Percentiles rank a stretch among this genome's conserved stretches.
Evolutionary conservation across 2,329 filamentous ascomycete species (phyloP).

Genomic region (Hymenoscyphus occultus): DNA sequence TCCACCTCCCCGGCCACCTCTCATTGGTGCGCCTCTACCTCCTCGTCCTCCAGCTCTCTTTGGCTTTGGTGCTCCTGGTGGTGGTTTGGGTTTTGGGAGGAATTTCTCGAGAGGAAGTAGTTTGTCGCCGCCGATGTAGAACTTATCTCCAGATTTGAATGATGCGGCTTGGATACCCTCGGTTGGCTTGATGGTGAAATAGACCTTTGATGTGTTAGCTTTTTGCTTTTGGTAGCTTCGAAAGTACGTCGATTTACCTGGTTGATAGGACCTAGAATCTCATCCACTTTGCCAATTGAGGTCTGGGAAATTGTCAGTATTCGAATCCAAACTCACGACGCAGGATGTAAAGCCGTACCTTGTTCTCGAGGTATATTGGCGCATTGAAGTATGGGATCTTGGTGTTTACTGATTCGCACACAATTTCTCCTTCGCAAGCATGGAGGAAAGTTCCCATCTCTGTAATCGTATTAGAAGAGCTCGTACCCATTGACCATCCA

Average conservation of each 20-base stretch:
- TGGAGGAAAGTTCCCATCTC: constrained; percentile 96
- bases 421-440: constrained; percentile 94
- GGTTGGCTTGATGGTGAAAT: constrained; percentile 96
- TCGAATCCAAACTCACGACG: not conserved
- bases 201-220: constrained; percentile 50
- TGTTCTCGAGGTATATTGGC: constrained; percentile 98
- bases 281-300: constrained; percentile 92
- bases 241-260: constrained; percentile 45
- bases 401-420: constrained; percentile 90
- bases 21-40: constrained; percentile 43
- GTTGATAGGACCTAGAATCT: constrained; percentile 95
- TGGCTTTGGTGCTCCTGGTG: constrained; percentile 64
- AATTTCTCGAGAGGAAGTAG: constrained; percentile 93
- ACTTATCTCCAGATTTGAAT: constrained; percentile 96
- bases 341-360: constrained; percentile 50
- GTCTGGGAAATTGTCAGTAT: constrained; percentile 49
- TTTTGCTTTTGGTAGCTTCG: not conserved
- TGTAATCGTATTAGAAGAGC: constrained; percentile 35
- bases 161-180: constrained; percentile 93
- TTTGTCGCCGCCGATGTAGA: constrained; percentile 94
- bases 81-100: constrained; percentile 85
- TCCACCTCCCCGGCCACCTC: constrained; percentile 41
- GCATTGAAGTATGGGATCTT: constrained; percentile 99
- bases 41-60: constrained; percentile 65
- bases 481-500: constrained; percentile 14